A percentile compares a stretch with the other conserved stretches of the same genome.
Evolutionary conservation across 2,329 filamentous ascomycete genomes (phyloP).

Genomic region (Botrytis fabae): DNA sequence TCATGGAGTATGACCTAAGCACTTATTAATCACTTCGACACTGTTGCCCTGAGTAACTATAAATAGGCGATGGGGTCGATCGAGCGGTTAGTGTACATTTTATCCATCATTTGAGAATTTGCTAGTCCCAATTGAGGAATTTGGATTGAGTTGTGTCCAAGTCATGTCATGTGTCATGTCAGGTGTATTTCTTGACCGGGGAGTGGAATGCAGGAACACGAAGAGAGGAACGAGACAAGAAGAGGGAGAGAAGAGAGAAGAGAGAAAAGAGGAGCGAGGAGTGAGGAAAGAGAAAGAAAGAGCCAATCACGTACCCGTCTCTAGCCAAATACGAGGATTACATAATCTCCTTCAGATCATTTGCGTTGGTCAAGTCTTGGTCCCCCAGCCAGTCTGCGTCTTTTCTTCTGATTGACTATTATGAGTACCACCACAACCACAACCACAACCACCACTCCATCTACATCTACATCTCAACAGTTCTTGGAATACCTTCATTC

Average conservation of each 20-base stretch:
- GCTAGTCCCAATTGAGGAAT: background rate
- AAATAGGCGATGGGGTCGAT: background rate
- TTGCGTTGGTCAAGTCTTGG: background rate
- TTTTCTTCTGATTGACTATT: background rate
- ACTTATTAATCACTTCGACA: background rate
- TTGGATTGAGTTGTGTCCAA: background rate
- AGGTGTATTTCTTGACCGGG: slow-evolving; percentile 2
- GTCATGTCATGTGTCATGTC: background rate
- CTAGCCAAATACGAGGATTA: background rate
- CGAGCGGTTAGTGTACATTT: slow-evolving; percentile 3
- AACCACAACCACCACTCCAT: background rate
- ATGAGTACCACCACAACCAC: background rate
- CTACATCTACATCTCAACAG: background rate
- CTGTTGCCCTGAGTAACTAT: slow-evolving; percentile 1
- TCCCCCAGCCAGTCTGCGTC: too few relatives aligned
- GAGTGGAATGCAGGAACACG: slow-evolving; percentile 24
- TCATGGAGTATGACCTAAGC: background rate
- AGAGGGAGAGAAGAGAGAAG: background rate
- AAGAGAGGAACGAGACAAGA: background rate
- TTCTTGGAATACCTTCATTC: slow-evolving; percentile 10
- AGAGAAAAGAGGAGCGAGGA: background rate
- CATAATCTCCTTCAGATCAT: background rate
- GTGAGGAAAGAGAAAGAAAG: background rate
- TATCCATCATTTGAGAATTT: background rate
- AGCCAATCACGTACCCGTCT: background rate